Base-by-base conservation (phyloP, 2,329 filamentous ascomycete species). In the Colletotrichum sublineola region DNA sequence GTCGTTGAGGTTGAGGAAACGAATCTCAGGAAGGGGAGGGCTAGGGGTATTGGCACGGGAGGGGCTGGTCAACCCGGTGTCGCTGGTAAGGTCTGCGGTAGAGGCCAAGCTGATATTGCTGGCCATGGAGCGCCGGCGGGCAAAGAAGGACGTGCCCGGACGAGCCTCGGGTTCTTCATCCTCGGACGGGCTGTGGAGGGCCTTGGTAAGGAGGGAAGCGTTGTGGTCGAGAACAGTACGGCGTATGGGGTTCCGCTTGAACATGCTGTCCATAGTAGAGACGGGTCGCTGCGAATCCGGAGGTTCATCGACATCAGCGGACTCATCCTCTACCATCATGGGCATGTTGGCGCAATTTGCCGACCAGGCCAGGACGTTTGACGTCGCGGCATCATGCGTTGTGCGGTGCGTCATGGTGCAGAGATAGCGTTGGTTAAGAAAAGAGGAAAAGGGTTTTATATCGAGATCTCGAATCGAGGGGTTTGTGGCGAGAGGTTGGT, bases 21-120 rank as follows among this genome's bases (percentile, higher is more conserved):
- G 83, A 64, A 89, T 85, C 24, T 91, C 87, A 5, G 91, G 90
- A 3, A 92, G 86, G n/a, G 94, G 94, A 24, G 96, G 96, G 79
- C 96, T 98, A 0, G 95, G 94, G 0, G 94, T 96, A 80, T 90
- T 94, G 46, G 94, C 94, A 68, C 94, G 88, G n/a, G 94, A 93
- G 53, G 96, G 95, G 78, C 94, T 98, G 24, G 95, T 97, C 71
- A 97, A 84, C 71, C 94, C 95, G 70, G 94, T 96, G 78, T 98
- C 96, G 82, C 95, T 98, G n/a, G 95, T 98, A 69, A 98, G 87
- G 75, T 98, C 96, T 48, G 93, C 93, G 3, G 94, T 97, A 1
- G 95, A 97, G 57, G 93, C 88, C 72, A 92, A 84, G 83, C 95
- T 97, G 76, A 91, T 85, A 79, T 92, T 96, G 85, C 94, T 97